Conservation (phyloP, 169 alveolate species). For the Cryptosporidium tyzzeri region DNA sequence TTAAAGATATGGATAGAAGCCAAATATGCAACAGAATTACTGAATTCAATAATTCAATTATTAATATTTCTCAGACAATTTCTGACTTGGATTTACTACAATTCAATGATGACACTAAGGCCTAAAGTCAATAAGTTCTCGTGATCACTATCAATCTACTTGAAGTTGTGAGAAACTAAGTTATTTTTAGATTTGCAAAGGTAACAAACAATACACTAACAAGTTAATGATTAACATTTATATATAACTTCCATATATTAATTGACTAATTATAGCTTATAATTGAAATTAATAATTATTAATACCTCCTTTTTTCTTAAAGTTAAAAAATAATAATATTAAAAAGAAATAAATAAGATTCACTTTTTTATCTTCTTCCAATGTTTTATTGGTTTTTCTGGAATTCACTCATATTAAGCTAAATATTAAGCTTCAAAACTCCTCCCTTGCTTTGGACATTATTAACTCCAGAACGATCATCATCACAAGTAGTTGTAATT, state of each 20-base stretch:
- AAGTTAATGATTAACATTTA: background rate
- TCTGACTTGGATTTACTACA: slow-evolving; percentile 33
- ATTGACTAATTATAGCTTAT: background rate
- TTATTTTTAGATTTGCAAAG: background rate
- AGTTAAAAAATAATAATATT: no score
- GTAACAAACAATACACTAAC: background rate
- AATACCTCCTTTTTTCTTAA: background rate
- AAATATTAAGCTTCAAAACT: slow-evolving; percentile 19
- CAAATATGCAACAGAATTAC: slow-evolving; percentile 40
- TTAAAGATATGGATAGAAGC: slow-evolving; percentile 15
- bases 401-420: background rate
- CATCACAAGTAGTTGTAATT: slow-evolving; percentile 4
- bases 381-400: background rate
- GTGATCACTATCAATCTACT: background rate
- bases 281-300: no score
- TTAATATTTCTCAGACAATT: slow-evolving; percentile 53
- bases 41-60: slow-evolving; percentile 52
- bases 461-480: background rate
- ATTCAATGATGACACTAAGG: background rate
- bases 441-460: background rate
- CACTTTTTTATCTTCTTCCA: background rate
- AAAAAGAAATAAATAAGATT: background rate
- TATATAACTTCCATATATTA: background rate
- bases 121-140: background rate
- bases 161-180: background rate